A percentile compares a stretch with the other conserved stretches of the same genome.
phyloP scores from a whole-genome alignment of 2,329 filamentous ascomycete genomes.

The Tolypocladium endophyticum region DNA sequence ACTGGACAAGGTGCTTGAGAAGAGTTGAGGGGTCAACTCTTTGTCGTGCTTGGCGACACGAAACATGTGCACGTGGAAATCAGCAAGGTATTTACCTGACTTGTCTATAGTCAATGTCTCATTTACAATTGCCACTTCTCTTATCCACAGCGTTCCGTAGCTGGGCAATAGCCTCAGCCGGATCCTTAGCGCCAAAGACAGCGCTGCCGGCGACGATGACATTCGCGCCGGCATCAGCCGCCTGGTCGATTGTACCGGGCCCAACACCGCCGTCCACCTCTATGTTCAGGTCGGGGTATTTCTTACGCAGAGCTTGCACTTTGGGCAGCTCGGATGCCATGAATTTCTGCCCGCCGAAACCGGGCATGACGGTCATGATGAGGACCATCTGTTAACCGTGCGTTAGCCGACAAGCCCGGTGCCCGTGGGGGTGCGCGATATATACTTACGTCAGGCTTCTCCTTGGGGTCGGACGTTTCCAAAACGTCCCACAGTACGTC shows the following conservation, averaged over 20 bases:
- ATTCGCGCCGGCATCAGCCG: constrained; percentile 90
- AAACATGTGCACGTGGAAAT: not conserved
- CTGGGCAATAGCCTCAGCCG: constrained; percentile 73
- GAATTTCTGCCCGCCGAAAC: constrained; percentile 97
- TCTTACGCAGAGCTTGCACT: constrained; percentile 69
- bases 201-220: constrained; percentile 96
- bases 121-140: constrained; percentile 26
- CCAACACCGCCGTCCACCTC: constrained; percentile 93
- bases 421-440: not conserved
- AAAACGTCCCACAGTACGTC: constrained; percentile 89
- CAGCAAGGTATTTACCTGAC: not conserved
- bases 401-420: constrained; percentile 2
- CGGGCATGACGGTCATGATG: constrained; percentile 95
- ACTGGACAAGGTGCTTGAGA: constrained; percentile 31
- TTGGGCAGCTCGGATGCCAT: constrained; percentile 95
- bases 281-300: constrained; percentile 89
- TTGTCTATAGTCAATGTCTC: not conserved
- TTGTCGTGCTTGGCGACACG: not conserved
- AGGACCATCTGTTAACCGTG: constrained; percentile 69
- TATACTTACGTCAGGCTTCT: constrained; percentile 74
- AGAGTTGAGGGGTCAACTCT: not conserved
- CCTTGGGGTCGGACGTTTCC: constrained; percentile 59
- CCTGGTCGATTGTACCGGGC: constrained; percentile 81
- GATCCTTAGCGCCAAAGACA: constrained; percentile 87
- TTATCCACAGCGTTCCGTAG: constrained; percentile 71